These are phyloP conservation scores for Glycyrrhiza uralensis DNA, from an alignment of 306 rosid genomes.

Conservation along the genomic window DNA sequence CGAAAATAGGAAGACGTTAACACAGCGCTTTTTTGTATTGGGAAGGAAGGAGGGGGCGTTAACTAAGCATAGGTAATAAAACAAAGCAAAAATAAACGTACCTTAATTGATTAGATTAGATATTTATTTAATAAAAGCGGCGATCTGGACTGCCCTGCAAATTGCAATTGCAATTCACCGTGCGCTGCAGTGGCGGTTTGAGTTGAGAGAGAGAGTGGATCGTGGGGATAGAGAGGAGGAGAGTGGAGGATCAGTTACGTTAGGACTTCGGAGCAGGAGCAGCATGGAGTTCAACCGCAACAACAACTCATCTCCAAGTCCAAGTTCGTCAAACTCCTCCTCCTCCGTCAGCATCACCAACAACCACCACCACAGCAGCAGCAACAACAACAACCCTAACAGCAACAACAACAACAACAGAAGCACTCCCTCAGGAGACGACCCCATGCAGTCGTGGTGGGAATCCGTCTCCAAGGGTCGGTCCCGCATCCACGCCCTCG, in stretches of 20 bases:
- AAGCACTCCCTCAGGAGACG: constrained; percentile 18
- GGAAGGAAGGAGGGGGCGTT: neutral
- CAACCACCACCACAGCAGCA: neutral
- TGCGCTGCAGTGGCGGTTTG: neutral
- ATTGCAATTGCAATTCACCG: neutral
- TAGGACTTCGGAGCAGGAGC: too few species aligned
- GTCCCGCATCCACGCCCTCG: constrained; percentile 78
- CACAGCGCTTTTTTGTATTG: too few species aligned
- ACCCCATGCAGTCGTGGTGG: constrained; percentile 98
- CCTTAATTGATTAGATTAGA: too few species aligned
- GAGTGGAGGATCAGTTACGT: neutral
- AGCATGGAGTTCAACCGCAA: constrained; percentile 45
- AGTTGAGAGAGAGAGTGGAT: neutral
- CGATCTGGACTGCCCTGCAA: neutral
- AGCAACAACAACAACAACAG: neutral
- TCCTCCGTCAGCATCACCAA: constrained; percentile 5
- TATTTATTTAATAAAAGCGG: neutral
- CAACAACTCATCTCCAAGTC: constrained; percentile 30
- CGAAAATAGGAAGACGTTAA: too few species aligned
- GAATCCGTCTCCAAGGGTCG: constrained; percentile 93
- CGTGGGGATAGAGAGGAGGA: neutral
- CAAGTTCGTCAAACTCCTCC: constrained; percentile 18
- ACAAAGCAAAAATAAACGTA: too few species aligned
- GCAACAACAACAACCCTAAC: neutral
- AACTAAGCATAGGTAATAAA: neutral